These are phyloP conservation scores for Achaetomium macrosporum DNA, from an alignment of 2,329 filamentous ascomycete species.

Conservation along the genomic window DNA sequence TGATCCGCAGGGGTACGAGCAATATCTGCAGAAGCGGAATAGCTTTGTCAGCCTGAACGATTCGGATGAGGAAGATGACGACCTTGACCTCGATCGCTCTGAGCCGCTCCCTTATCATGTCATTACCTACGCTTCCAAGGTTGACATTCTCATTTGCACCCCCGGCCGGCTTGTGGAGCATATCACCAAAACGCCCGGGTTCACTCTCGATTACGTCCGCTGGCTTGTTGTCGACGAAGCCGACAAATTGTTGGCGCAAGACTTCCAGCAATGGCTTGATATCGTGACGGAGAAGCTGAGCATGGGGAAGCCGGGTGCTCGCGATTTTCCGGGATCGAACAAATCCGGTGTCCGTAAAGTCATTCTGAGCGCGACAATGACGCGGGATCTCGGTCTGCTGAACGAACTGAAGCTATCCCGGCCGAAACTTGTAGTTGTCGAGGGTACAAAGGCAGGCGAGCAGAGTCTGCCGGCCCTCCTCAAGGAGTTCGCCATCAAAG, in stretches of 20 bases:
- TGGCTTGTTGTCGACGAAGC: slow-evolving; percentile 95
- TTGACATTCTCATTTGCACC: slow-evolving; percentile 86
- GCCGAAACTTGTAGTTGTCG: slow-evolving; percentile 71
- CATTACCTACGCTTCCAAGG: slow-evolving; percentile 59
- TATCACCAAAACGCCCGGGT: slow-evolving; percentile 75
- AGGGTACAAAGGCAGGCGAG: slow-evolving; percentile 40
- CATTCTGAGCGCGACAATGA: slow-evolving; percentile 88
- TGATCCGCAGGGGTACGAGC: slow-evolving; percentile 54
- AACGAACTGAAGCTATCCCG: slow-evolving; percentile 65
- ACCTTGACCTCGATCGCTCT: slow-evolving; percentile 32
- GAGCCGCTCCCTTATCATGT: slow-evolving; percentile 55
- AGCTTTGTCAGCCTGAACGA: slow-evolving; percentile 41
- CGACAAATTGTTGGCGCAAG: slow-evolving; percentile 84
- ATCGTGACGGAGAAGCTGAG: slow-evolving; percentile 60
- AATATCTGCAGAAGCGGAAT: slow-evolving; percentile 29
- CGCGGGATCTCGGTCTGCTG: slow-evolving; percentile 74
- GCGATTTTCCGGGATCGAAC: slow-evolving; percentile 49
- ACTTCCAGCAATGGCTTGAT: slow-evolving; percentile 85
- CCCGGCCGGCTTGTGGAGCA: slow-evolving; percentile 91
- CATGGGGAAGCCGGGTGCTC: slow-evolving; percentile 39
- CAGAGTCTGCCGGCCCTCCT: slow-evolving; percentile 54
- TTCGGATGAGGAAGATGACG: slow-evolving; percentile 40
- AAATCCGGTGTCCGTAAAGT: slow-evolving; percentile 65
- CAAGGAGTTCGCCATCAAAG: slow-evolving; percentile 60
- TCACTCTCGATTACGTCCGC: slow-evolving; percentile 68